Percentiles rank a stretch among this genome's conserved stretches.
Evolutionary conservation across 2,329 filamentous ascomycete species (phyloP).

Genomic region (Xylogone sp.): DNA sequence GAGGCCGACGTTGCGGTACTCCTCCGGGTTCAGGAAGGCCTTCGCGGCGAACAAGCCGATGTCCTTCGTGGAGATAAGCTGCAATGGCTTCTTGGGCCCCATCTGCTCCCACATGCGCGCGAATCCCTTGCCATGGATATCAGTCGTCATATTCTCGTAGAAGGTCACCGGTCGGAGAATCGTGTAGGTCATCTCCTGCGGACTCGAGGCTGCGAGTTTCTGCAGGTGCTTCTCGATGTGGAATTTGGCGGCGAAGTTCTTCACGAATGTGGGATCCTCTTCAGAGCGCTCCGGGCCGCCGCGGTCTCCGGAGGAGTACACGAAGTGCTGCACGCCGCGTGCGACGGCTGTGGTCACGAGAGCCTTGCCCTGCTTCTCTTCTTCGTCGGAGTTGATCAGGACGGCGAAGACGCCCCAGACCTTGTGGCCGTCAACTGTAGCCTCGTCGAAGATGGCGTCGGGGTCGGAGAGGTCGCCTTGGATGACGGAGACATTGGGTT

Average conservation of each 20-base stretch:
- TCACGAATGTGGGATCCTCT: conserved; percentile 43
- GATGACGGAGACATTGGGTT: conserved; percentile 46
- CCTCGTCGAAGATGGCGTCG: conserved; percentile 37
- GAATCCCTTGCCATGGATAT: conserved; percentile 20
- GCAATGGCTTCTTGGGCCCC: conserved; percentile 28
- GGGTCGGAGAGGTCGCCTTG: conserved; percentile 48
- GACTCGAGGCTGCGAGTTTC: not conserved
- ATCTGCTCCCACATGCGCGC: conserved; percentile 21
- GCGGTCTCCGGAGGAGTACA: conserved; percentile 62
- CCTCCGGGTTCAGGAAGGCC: conserved; percentile 35
- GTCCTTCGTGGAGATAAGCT: conserved; percentile 39
- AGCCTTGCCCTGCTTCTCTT: conserved; percentile 48
- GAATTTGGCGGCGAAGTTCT: conserved; percentile 52
- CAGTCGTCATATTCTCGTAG: conserved; percentile 41
- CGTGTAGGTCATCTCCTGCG: conserved; percentile 44
- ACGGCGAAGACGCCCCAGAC: conserved; percentile 49
- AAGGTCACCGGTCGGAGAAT: conserved; percentile 55
- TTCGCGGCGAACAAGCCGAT: conserved; percentile 43
- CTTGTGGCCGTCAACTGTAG: conserved; percentile 27
- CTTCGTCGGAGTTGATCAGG: conserved; percentile 34
- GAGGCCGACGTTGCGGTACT: conserved; percentile 34
- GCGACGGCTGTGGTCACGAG: conserved; percentile 43
- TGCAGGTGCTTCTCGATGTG: conserved; percentile 50
- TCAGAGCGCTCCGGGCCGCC: conserved; percentile 45
- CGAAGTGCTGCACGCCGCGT: conserved; percentile 53